Percentiles rank a stretch among this genome's conserved stretches.
These are phyloP conservation scores for Candida golubevii DNA, from an alignment of 805 yeast species.

Conservation along the genomic window DNA sequence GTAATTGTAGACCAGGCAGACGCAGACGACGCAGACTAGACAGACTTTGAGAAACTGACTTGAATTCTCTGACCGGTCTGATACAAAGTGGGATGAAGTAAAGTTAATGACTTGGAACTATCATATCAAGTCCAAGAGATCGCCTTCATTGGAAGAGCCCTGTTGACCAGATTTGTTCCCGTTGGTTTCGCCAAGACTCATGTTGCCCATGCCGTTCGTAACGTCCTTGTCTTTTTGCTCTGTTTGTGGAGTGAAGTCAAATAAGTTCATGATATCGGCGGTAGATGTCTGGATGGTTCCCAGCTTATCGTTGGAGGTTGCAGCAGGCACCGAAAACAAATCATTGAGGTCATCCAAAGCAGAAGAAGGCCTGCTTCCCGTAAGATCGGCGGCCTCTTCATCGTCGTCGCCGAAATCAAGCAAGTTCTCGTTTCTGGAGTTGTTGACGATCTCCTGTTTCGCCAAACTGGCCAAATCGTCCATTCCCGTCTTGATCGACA, in stretches of 20 bases:
- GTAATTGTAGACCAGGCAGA: no score
- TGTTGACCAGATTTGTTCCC: neutral
- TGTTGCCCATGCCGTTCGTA: constrained; percentile 10
- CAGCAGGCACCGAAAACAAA: constrained; percentile 47
- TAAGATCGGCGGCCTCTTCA: constrained; percentile 6
- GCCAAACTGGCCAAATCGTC: constrained; percentile 80
- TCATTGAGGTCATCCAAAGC: constrained; percentile 74
- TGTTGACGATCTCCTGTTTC: constrained; percentile 63
- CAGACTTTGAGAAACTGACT: no score
- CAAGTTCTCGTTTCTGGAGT: constrained; percentile 70
- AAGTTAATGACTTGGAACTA: no score
- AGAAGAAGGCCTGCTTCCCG: constrained; percentile 19
- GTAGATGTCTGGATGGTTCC: constrained; percentile 18
- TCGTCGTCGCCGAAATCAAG: constrained; percentile 79
- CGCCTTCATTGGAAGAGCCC: constrained; percentile 19
- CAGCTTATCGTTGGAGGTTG: constrained; percentile 12
- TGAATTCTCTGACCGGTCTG: no score
- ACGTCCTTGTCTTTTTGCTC: neutral
- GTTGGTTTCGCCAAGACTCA: constrained; percentile 12
- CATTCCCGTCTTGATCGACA: constrained; percentile 35
- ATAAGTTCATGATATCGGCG: constrained; percentile 47
- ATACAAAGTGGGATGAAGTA: no score
- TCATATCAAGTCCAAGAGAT: constrained; percentile 37
- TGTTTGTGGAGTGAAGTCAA: constrained; percentile 21
- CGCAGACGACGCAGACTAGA: no score